Conservation (phyloP, 2,329 filamentous ascomycete genomes). For the Aplosporella prunicola region DNA sequence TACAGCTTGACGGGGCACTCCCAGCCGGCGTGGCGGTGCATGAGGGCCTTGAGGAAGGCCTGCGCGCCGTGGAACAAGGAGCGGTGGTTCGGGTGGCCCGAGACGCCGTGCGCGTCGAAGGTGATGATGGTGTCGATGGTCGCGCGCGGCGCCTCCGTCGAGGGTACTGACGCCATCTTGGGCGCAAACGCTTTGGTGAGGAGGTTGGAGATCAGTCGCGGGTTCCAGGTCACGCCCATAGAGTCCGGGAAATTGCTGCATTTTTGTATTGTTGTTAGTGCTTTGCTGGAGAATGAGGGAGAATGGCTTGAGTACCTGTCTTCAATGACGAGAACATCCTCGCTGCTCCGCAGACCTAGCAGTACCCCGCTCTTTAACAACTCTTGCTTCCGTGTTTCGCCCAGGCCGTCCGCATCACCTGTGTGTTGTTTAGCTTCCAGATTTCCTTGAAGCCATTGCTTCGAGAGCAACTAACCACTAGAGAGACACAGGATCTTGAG, state of each 20-base stretch:
- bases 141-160: constrained; percentile 38
- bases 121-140: constrained; percentile 78
- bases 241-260: constrained; percentile 79
- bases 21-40: constrained; percentile 55
- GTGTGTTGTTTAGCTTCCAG: constrained; percentile 12
- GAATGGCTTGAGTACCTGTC: constrained; percentile 46
- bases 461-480: constrained; percentile 48
- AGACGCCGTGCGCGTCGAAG: constrained; percentile 77
- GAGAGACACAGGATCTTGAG: constrained; percentile 90
- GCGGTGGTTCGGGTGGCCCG: constrained; percentile 85
- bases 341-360: constrained; percentile 62
- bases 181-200: constrained; percentile 68
- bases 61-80: constrained; percentile 76
- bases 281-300: too few relatives aligned
- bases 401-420: constrained; percentile 82
- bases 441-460: not conserved
- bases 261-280: too few relatives aligned
- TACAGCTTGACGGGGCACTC: constrained; percentile 73
- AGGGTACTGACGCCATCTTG: constrained; percentile 38
- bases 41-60: constrained; percentile 59
- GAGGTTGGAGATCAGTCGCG: constrained; percentile 57
- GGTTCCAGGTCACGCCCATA: constrained; percentile 72
- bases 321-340: constrained; percentile 81
- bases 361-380: constrained; percentile 68
- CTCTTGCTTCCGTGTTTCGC: constrained; percentile 72